A percentile compares a stretch with the other conserved stretches of the same genome.
These are phyloP conservation scores for Populus tremula DNA, from an alignment of 345 rosid genomes.

Conservation along the genomic window DNA sequence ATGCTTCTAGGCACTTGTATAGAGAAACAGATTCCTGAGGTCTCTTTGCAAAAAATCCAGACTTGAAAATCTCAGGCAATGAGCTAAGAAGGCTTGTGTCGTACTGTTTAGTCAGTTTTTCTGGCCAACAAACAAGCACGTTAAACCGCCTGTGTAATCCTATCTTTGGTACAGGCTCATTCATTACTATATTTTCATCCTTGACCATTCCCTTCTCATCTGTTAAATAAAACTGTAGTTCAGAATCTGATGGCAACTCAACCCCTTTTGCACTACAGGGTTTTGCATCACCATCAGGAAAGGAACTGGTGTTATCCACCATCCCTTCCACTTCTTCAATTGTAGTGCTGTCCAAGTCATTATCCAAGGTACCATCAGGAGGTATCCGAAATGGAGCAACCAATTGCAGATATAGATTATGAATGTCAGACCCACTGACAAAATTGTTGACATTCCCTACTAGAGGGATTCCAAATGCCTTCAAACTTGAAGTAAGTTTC, in stretches of 20 bases:
- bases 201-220: slow-evolving; percentile 60
- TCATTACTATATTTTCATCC: slow-evolving; percentile 49
- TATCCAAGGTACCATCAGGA: slow-evolving; percentile 27
- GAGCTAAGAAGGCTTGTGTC: slow-evolving; percentile 56
- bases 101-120: slow-evolving; percentile 54
- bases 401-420: slow-evolving; percentile 54
- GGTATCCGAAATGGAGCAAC: slow-evolving; percentile 56
- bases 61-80: slow-evolving; percentile 71
- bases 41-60: slow-evolving; percentile 56
- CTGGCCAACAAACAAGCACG: slow-evolving; percentile 77
- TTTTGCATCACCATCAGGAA: slow-evolving; percentile 31
- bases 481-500: slow-evolving; percentile 48
- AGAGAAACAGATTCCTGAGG: slow-evolving; percentile 81
- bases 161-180: slow-evolving; percentile 47
- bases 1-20: slow-evolving; percentile 93
- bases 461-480: slow-evolving; percentile 82
- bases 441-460: slow-evolving; percentile 55
- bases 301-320: slow-evolving; percentile 31
- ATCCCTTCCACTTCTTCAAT: slow-evolving; percentile 39
- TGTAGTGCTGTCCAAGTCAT: slow-evolving; percentile 32
- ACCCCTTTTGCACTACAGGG: slow-evolving; percentile 35
- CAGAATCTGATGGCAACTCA: slow-evolving; percentile 47
- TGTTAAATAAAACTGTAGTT: slow-evolving; percentile 58
- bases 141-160: slow-evolving; percentile 44
- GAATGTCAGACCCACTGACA: slow-evolving; percentile 58